Evolutionary conservation across 1,284 basidiomycete genomes (phyloP), one percentile per base, ranked within the genome.

Genomic region (Sporisorium sorghi): DNA sequence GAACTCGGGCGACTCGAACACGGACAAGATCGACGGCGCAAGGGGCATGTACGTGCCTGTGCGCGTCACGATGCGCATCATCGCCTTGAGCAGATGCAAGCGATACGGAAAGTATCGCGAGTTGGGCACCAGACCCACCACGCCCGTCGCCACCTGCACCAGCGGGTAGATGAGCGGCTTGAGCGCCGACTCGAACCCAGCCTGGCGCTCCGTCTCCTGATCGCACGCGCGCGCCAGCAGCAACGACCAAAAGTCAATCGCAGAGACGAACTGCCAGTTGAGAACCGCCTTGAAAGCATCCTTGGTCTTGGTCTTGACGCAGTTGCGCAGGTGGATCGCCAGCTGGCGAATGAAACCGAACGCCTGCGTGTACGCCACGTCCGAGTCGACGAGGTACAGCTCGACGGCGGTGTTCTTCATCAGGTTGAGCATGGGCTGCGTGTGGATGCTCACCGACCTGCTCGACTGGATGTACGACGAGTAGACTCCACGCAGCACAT

Each of bases 381-480:
- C 85, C 11, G 88, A 87, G 62, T 85, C 80, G 52, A 95, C 86
- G 73, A 91, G 91, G 86, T 92, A 99, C 2, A 99, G 87, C 84
- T 97, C 94, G 0, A 92, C 91, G 0, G 95, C 95, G 2, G 94
- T 93, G 86, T 99, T 98, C 86, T 99, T 99, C 93, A 98, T 97
- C 43, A 99, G 86, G 81, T 93, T 97, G 85, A 99, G 92, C 5
- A 91, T 90, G n/a, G 95, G 94, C 14, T 99, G 87, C 1, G 92
- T 95, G 86, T 97, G 91, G 2, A 90, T 88, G 54, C 88, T 92
- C 5, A 94, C 97, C 19, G 90, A 89, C 83, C 93, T 93, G 61
- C 90, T 90, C 10, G 90, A 90, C 21, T 92, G 90, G 52, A 97
- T 89, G 33, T 97, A 87, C 3, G 91, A 89, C 54, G 93, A 88